These are phyloP conservation scores for Ogataea nonfermentans DNA, from an alignment of 805 yeast genomes.

Conservation along the genomic window DNA sequence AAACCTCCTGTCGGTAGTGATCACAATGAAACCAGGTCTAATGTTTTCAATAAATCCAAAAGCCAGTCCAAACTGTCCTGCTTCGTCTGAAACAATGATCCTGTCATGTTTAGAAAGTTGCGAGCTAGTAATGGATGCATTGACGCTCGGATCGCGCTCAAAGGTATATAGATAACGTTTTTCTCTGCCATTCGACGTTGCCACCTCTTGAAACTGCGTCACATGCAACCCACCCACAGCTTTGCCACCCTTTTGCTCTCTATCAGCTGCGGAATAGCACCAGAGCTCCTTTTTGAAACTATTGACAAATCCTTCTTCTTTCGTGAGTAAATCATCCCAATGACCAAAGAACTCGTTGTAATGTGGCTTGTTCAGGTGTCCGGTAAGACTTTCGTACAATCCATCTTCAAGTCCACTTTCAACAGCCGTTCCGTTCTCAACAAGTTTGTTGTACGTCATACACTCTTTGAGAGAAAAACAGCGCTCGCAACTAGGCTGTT, in stretches of 20 bases:
- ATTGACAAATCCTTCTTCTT: conserved; percentile 64
- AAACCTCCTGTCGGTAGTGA: conserved; percentile 56
- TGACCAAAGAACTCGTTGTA: conserved; percentile 59
- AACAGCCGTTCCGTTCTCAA: conserved; percentile 57
- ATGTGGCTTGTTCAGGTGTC: conserved; percentile 41
- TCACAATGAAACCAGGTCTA: conserved; percentile 40
- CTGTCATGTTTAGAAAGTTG: conserved; percentile 60
- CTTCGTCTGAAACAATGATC: conserved; percentile 74
- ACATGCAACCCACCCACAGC: conserved; percentile 54
- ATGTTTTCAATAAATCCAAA: conserved; percentile 55
- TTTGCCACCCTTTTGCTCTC: conserved; percentile 62
- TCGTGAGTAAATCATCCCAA: conserved; percentile 72
- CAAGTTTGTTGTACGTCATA: conserved; percentile 59
- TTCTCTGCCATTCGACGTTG: conserved; percentile 12
- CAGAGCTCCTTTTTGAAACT: conserved; percentile 63
- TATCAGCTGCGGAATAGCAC: conserved; percentile 53
- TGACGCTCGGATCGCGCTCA: conserved; percentile 31
- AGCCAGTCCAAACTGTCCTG: conserved; percentile 73
- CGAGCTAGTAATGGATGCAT: conserved; percentile 33
- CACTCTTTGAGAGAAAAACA: conserved; percentile 60
- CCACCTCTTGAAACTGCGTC: conserved; percentile 28
- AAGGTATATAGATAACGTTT: conserved; percentile 48
- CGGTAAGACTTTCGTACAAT: conserved; percentile 47
- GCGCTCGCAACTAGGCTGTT: conserved; percentile 54
- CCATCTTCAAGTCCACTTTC: conserved; percentile 51